Evolutionary conservation across 352 stramenopile species (phyloP), one percentile per base, ranked within the genome.

Genomic region (Plasmopara muralis): DNA sequence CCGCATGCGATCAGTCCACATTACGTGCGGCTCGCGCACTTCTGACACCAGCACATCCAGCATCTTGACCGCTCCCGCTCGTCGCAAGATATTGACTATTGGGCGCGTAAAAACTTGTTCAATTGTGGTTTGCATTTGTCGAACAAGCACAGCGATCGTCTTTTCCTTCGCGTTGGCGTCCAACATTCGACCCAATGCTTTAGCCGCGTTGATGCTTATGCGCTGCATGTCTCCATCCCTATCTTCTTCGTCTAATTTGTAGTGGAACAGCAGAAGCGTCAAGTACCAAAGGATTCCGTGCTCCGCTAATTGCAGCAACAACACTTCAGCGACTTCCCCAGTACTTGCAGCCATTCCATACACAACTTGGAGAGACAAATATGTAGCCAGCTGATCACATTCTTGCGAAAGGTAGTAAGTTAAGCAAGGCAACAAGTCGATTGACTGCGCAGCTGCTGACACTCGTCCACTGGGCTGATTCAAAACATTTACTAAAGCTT

Each of bases 1-100:
- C 6, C 83, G 75, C 83, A 93, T 93, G 13, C 66, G 76, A 13
- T 87, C 73, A 9, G 77, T 93, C 83, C 83, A 93, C 83, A 93
- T 93, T 9, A 93, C 77, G 33, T 93, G 80, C 1, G 83, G 83
- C 50, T 90, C 69, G 2, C 80, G 72, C 42, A 91, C 75, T 64
- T 91, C 81, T 47, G 66, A 78, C 10, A 74, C 68, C 18, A 93
- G 55, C 15, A 91, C 75, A 33, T 83, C 65, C 45, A 93, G 55
- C 54, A 93, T 85, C 47, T 74, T 75, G 18, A 82, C 63, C 9
- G 80, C 71, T 2, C 82, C 81, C 1, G 63, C 72, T 43, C 70
- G 74, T 40, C 70, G 64, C 46, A 93, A 58, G 50, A 87, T 82
- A 38, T 89, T 78, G 7, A 93, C 82, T 39, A 93, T 48, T 15